These are phyloP conservation scores for Casuarina glauca DNA, from an alignment of 306 rosid genomes.

Conservation along the genomic window DNA sequence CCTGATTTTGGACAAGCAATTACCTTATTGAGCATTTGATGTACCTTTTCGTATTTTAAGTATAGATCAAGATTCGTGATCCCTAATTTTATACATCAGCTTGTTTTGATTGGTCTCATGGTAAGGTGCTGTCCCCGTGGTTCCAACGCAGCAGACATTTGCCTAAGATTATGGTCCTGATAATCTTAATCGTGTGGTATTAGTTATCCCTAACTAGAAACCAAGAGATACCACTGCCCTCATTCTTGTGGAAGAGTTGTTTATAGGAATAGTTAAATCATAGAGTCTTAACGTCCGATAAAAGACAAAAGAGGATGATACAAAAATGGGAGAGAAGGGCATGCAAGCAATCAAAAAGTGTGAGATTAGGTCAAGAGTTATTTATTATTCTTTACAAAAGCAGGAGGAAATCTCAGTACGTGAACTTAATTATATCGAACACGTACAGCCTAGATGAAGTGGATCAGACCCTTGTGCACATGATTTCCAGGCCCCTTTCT, in stretches of 20 bases:
- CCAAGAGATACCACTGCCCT: background rate
- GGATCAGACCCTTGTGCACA: conserved; percentile 34
- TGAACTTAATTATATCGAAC: conserved; percentile 49
- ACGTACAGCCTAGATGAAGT: conserved; percentile 22
- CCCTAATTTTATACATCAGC: background rate
- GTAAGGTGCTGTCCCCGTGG: conserved; percentile 27
- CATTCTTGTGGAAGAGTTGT: background rate
- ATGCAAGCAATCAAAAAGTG: conserved; percentile 16
- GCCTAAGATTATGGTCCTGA: conserved; percentile 15
- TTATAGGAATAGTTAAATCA: background rate
- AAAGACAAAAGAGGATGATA: background rate
- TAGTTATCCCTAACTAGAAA: conserved; percentile 7
- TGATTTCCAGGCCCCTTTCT: too few species aligned
- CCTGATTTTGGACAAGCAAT: conserved; percentile 21
- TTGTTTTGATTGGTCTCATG: conserved; percentile 14
- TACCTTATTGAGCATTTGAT: conserved; percentile 15
- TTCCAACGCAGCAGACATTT: conserved; percentile 34
- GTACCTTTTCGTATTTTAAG: background rate
- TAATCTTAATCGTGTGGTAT: background rate
- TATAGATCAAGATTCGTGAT: background rate
- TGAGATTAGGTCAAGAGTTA: conserved; percentile 23
- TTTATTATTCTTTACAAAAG: background rate
- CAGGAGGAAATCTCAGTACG: conserved; percentile 32
- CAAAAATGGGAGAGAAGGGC: conserved; percentile 16
- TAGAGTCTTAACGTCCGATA: background rate